Percentiles rank a stretch among this genome's conserved stretches.
Evolutionary conservation across 108 stramenopile genomes (phyloP).

Genomic region (Poteriospumella lacustris): DNA sequence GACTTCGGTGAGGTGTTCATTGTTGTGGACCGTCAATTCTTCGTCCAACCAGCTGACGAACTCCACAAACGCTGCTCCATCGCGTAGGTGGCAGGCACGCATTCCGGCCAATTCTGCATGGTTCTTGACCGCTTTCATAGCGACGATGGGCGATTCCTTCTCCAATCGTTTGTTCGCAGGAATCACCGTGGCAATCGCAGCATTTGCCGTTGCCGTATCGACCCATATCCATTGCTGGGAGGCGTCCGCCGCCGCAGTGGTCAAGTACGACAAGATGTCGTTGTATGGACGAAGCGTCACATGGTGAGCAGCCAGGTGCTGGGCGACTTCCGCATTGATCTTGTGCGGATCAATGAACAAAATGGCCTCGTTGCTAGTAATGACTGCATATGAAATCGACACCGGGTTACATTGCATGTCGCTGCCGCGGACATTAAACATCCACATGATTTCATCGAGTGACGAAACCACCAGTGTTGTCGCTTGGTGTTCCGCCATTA

Average conservation of each 20-base stretch:
- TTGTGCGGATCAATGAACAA: no score
- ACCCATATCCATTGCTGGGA: no score
- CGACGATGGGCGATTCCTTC: slow-evolving; percentile 69
- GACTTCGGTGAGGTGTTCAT: neutral
- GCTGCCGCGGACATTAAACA: slow-evolving; percentile 85
- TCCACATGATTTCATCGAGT: slow-evolving; percentile 90
- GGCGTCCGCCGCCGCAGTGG: no score
- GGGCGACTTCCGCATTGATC: slow-evolving; percentile 16
- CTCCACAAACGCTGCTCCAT: slow-evolving; percentile 85
- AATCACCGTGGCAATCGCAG: no score
- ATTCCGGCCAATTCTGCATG: slow-evolving; percentile 82
- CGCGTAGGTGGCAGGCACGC: slow-evolving; percentile 78
- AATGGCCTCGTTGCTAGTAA: no score
- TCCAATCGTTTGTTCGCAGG: neutral
- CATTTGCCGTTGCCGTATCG: no score
- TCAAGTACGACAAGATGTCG: no score
- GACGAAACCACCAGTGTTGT: slow-evolving; percentile 36
- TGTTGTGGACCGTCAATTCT: neutral
- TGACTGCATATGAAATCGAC: slow-evolving; percentile 77
- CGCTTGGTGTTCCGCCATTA: slow-evolving; percentile 46
- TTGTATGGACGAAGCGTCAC: slow-evolving; percentile 36
- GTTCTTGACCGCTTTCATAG: slow-evolving; percentile 90
- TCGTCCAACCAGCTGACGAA: slow-evolving; percentile 82
- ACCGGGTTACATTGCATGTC: slow-evolving; percentile 75
- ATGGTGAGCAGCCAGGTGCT: slow-evolving; percentile 31